Base-by-base conservation (phyloP, 352 stramenopile species). In the Nannochloropsis limnetica region DNA sequence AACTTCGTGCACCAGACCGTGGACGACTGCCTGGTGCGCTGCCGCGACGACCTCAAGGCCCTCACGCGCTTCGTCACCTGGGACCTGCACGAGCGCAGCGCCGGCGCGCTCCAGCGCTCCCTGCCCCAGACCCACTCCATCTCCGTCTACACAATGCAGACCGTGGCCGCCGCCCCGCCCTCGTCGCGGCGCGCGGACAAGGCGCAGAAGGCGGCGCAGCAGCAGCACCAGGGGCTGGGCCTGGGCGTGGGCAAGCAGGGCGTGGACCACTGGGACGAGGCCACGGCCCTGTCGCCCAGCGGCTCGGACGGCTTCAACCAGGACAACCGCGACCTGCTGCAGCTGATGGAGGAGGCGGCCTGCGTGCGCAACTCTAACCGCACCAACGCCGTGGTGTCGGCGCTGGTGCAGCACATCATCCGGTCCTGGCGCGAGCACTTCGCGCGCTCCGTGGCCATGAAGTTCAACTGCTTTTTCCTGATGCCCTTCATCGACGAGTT, bases 401-500 rank as follows among this genome's bases (percentile, higher is more conserved):
- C 88, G 8, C 88, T 93, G 28, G 90, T 93, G 27, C 86, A 91
- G 82, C 90, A 92, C 85, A 92, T 93, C 83, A 90, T 92, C 27
- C 44, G 81, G n/a, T 82, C 61, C 37, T 89, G 86, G 90, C 86
- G 89, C 15, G 89, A 92, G 37, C 84, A 89, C 25, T 93, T 93
- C 84, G 89, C 87, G 23, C 87, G 86, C 80, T 88, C 83, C 49
- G 89, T 91, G 8, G 89, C 88, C 20, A 92, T 91, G 80, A 93
- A 93, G 86, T 93, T 93, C 85, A 93, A 93, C 85, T 93, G 89
- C 83, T 93, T 90, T 84, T 93, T 93, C 85, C 88, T 93, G 82
- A 87, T 93, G 61, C 90, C 90, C 1, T 93, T 93, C 83, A 87
- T 93, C 9, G 89, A 93, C 84, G 87, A 92, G 28, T 93, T 93